Base-by-base conservation (phyloP, 805 yeast genomes). In the Saccharomycopsis amapae region DNA sequence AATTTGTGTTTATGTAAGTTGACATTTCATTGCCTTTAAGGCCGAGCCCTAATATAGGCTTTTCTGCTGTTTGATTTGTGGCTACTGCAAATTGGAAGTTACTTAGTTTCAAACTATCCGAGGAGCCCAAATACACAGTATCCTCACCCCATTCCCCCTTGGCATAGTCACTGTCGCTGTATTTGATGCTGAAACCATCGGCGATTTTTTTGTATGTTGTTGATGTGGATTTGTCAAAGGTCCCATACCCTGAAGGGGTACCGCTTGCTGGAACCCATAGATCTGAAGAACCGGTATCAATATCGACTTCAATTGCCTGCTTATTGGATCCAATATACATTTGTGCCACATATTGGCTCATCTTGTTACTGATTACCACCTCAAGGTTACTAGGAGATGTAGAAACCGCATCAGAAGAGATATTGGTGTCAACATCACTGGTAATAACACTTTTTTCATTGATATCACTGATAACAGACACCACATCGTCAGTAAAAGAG, bases 101-200 rank as follows among this genome's bases (percentile, higher is more conserved):
- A 17, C 32, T 35, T n/a, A n/a, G n/a, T n/a, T n/a, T n/a, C n/a
- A n/a, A n/a, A n/a, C n/a, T n/a, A n/a, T n/a, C n/a, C n/a, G n/a
- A n/a, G n/a, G n/a, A n/a, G n/a, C n/a, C n/a, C n/a, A n/a, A n/a
- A n/a, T n/a, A n/a, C n/a, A n/a, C n/a, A n/a, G n/a, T n/a, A 30
- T 48, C 51, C 7, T 33, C 36, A 18, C 39, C 51, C 76, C 79
- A 79, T 13, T 53, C 50, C 12, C 85, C 85, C 10, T 57, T 53
- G 12, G 78, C 78, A 46, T 62, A 68, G 7, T 69, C 59, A 18
- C 67, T 66, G 53, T 76, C 81, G 12, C 70, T 71, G 55, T 77
- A 78, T 40, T 58, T 50, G 48, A 72, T 70, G 34, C 49, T 53
- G 49, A 69, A 72, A 12, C 61, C 52, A 22, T 44, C 46, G 0